Percentiles rank a stretch among this genome's conserved stretches.
Evolutionary conservation across 176 grass and related monocot species (phyloP).

Genomic region (Ananas comosus): DNA sequence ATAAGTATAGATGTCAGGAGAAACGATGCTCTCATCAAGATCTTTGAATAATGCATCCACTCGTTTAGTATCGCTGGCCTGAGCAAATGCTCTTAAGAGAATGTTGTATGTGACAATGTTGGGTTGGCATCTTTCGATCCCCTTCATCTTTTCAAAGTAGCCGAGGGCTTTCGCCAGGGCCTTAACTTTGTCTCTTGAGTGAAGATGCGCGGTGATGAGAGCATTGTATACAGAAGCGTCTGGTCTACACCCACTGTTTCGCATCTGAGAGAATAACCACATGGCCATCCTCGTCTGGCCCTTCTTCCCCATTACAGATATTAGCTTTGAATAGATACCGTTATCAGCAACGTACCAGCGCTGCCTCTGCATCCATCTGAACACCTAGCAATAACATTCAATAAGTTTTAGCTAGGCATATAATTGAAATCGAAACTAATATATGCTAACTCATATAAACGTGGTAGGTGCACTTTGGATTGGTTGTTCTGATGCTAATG

Average conservation of each 20-base stretch:
- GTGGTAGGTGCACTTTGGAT: too few species aligned
- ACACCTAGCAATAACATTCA: slow-evolving; percentile 45
- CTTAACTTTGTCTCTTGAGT: slow-evolving; percentile 78
- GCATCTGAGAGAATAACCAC: slow-evolving; percentile 95
- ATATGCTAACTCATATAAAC: too few species aligned
- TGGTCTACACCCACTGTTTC: slow-evolving; percentile 64
- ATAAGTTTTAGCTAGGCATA: not conserved
- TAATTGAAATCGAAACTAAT: not conserved
- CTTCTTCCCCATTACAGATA: slow-evolving; percentile 93
- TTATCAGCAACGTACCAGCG: slow-evolving; percentile 91
- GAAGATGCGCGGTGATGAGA: slow-evolving; percentile 67
- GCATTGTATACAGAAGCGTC: slow-evolving; percentile 92
- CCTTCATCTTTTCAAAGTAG: slow-evolving; percentile 98
- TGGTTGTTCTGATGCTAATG: too few species aligned
- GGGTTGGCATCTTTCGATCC: slow-evolving; percentile 66
- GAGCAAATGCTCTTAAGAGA: slow-evolving; percentile 81
- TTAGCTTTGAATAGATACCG: slow-evolving; percentile 86
- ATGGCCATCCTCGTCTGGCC: slow-evolving; percentile 93
- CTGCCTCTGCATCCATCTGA: slow-evolving; percentile 98
- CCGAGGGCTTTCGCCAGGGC: slow-evolving; percentile 62
- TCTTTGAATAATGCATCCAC: slow-evolving; percentile 84
- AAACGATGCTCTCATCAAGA: slow-evolving; percentile 59
- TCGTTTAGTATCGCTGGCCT: slow-evolving; percentile 56
- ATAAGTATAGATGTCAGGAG: slow-evolving; percentile 68
- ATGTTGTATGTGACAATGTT: slow-evolving; percentile 94